Conservation (phyloP, 2,329 filamentous ascomycete species). For the Colletotrichum sp. region DNA sequence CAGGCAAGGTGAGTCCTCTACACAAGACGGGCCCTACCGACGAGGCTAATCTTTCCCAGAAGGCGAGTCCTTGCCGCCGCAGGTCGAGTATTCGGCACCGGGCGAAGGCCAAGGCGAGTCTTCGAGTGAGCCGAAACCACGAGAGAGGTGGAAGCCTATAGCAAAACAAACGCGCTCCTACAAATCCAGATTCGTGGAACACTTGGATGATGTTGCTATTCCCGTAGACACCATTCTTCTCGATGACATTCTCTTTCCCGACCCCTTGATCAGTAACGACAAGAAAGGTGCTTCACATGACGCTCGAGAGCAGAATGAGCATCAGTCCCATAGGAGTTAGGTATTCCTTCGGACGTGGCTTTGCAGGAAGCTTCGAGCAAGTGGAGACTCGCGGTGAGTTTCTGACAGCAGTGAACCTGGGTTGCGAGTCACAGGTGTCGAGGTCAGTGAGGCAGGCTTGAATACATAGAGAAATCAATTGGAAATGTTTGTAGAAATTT, state of each 20-base stretch:
- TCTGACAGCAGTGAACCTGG: background rate
- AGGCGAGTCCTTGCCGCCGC: background rate
- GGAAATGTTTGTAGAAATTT: background rate
- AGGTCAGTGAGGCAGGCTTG: background rate
- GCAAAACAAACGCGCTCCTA: background rate
- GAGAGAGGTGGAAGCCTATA: background rate
- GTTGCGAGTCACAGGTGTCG: background rate
- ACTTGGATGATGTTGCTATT: background rate
- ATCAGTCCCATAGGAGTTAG: background rate
- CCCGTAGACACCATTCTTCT: background rate
- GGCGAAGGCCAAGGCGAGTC: background rate
- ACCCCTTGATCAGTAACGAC: background rate
- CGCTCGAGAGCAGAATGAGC: background rate
- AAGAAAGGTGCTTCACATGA: background rate
- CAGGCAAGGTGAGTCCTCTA: background rate
- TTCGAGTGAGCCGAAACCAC: background rate
- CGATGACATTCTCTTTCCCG: background rate
- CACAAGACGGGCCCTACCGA: background rate
- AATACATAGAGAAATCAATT: background rate
- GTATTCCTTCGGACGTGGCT: background rate
- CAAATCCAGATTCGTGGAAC: background rate
- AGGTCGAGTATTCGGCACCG: background rate
- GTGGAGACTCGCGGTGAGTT: background rate
- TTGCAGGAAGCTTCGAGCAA: background rate
- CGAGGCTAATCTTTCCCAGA: background rate